Conservation (phyloP, 495 filamentous ascomycete species). For the Podospora comata region DNA sequence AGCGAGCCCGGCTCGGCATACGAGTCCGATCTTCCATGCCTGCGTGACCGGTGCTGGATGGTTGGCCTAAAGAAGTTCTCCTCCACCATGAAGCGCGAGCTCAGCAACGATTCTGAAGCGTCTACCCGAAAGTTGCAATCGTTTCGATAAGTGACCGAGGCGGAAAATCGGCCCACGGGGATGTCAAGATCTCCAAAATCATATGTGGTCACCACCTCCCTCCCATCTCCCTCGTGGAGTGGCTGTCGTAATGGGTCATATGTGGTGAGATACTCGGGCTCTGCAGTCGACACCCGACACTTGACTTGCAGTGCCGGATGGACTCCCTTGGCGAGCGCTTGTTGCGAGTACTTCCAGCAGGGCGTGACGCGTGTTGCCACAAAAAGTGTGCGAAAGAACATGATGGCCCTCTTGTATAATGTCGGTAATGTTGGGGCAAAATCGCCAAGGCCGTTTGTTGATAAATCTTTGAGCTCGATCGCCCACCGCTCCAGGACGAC, state of each 20-base stretch:
- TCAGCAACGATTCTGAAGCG: conserved; percentile 83
- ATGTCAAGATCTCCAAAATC: conserved; percentile 77
- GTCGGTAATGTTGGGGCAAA: conserved; percentile 72
- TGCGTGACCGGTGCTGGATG: conserved; percentile 41
- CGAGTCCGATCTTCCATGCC: conserved; percentile 35
- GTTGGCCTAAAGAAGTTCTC: conserved; percentile 83
- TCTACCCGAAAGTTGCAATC: conserved; percentile 89
- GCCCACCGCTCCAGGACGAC: conserved; percentile 89
- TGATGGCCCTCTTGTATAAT: conserved; percentile 92
- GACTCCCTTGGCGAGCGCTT: conserved; percentile 61
- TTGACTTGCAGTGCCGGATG: conserved; percentile 65
- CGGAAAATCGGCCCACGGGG: conserved; percentile 77
- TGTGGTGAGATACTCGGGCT: conserved; percentile 43
- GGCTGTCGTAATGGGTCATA: conserved; percentile 69
- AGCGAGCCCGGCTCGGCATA: conserved; percentile 69
- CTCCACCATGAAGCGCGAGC: conserved; percentile 86
- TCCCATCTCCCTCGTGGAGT: conserved; percentile 57
- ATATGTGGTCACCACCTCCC: conserved; percentile 69
- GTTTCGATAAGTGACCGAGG: conserved; percentile 77
- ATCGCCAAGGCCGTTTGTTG: conserved; percentile 52
- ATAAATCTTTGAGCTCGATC: conserved; percentile 63
- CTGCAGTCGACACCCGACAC: conserved; percentile 69
- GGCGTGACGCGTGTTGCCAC: conserved; percentile 78
- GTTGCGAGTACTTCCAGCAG: conserved; percentile 79
- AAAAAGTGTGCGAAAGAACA: conserved; percentile 92